Base-by-base conservation (phyloP, 768 basidiomycete species). In the Rhizopogon roseolus region DNA sequence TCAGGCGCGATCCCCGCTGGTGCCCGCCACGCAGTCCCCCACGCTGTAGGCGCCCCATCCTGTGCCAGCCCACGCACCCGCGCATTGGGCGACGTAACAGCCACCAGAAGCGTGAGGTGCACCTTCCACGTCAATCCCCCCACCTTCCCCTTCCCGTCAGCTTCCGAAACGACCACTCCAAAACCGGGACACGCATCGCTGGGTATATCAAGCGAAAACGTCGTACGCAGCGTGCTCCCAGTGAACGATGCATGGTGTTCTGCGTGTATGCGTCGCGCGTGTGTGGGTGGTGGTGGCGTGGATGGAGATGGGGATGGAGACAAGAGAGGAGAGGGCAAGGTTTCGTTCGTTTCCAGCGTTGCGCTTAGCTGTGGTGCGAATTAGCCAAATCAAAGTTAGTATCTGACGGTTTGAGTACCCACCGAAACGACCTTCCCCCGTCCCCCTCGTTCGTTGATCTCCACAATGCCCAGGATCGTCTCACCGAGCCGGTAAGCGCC, bases 71-170 rank as follows among this genome's bases (percentile, higher is more conserved):
- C 73, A 2, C 79, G 79, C 9, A 59, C 60, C 49, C 74, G 63
- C 16, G 81, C 73, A 4, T 68, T 62, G 13, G 78, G 78, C 6
- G 72, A 65, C 0, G 83, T 84, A 22, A 90, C 78, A 27, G 84
- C 84, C 3, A 98, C 92, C n/a, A 96, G 77, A 50, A 98, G 78
- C 48, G 88, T 87, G 50, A 98, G 60, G 41, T 90, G 77, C 14
- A 98, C 86, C 63, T 86, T 89, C 96, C 96, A 98, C 62, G 90
- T 84, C 8, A 98, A 72, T 0, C 95, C 96, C 8, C 96, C 94
- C 0, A 73, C 61, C 32, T 22, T 22, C 22, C 7, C 29, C 29
- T 34, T 48, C 32, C 46, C 32, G 36, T 11, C 4, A 16, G 25
- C 22, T 40, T 1, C 67, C 40, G 59, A 49, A 11, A 44, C 4